A percentile compares a stretch with the other conserved stretches of the same genome.
phyloP scores from a whole-genome alignment of 1,139 yeast genomes.

The Hemisphaericaspora xylofermentans region DNA sequence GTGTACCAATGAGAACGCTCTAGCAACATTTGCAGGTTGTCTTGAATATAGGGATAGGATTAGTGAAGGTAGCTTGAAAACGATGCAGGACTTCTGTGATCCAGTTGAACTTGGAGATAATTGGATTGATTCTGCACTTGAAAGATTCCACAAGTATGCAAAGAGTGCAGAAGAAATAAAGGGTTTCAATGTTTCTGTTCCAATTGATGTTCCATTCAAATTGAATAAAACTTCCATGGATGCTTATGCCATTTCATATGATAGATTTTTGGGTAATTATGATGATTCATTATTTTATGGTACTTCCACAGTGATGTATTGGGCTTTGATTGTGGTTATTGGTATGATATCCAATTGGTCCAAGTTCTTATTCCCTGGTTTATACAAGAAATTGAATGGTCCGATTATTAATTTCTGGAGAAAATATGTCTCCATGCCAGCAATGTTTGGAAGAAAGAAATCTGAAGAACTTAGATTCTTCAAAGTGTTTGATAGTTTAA shows the following conservation, averaged over 20 bases:
- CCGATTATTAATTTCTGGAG: constrained; percentile 26
- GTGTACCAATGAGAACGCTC: constrained; percentile 14
- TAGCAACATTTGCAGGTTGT: constrained; percentile 21
- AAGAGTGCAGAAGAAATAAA: constrained; percentile 18
- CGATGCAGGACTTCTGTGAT: too few relatives aligned
- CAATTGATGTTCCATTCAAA: constrained; percentile 20
- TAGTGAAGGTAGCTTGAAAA: too few relatives aligned
- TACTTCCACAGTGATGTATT: too few relatives aligned
- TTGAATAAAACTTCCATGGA: constrained; percentile 15
- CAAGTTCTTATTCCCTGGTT: too few relatives aligned
- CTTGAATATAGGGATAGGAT: constrained; percentile 7
- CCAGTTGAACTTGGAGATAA: constrained; percentile 17
- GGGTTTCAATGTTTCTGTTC: constrained; percentile 28
- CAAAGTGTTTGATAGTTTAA: constrained; percentile 22
- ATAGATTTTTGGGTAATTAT: constrained; percentile 32
- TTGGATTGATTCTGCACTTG: constrained; percentile 23
- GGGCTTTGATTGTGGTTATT: too few relatives aligned
- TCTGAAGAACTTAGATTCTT: constrained; percentile 19
- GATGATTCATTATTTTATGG: constrained; percentile 40
- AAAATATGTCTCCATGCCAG: constrained; percentile 33
- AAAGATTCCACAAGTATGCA: constrained; percentile 30
- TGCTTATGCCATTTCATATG: constrained; percentile 20
- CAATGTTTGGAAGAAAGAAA: constrained; percentile 23
- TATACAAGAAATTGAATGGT: constrained; percentile 22
- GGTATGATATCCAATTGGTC: too few relatives aligned